These are phyloP conservation scores for Pseudogymnoascus sp. DNA, from an alignment of 2,329 filamentous ascomycete genomes.

Conservation along the genomic window DNA sequence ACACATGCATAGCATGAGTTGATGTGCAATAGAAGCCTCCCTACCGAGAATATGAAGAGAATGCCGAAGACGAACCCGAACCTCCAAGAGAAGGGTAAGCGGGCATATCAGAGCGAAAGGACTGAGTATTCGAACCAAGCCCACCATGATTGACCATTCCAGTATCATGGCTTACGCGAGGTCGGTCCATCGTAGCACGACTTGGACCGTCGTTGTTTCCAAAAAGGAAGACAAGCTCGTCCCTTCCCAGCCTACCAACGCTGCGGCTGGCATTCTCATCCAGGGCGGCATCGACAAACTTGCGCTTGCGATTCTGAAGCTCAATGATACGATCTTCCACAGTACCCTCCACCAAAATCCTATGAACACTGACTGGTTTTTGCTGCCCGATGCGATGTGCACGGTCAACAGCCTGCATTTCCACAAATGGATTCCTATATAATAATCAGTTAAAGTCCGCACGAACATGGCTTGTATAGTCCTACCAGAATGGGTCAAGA, in stretches of 20 bases:
- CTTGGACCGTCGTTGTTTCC: neutral
- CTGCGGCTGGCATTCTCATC: slow-evolving; percentile 63
- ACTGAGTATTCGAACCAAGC: neutral
- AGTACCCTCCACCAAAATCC: slow-evolving; percentile 65
- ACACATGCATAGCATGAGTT: neutral
- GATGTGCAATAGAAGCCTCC: neutral
- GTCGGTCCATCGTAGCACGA: neutral
- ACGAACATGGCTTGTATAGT: neutral
- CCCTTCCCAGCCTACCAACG: slow-evolving; percentile 55
- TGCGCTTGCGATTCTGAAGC: slow-evolving; percentile 70
- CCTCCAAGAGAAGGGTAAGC: neutral
- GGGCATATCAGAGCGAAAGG: neutral
- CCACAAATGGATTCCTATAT: slow-evolving; percentile 66
- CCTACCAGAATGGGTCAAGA: slow-evolving; percentile 78
- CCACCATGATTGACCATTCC: neutral
- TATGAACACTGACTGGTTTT: slow-evolving; percentile 66
- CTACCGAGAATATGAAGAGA: neutral
- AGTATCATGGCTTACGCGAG: neutral
- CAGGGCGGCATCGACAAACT: slow-evolving; percentile 68
- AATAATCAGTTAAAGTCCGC: neutral
- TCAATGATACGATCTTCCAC: slow-evolving; percentile 80
- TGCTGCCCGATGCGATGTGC: slow-evolving; percentile 81
- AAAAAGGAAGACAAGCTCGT: slow-evolving; percentile 65
- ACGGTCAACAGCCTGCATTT: slow-evolving; percentile 85
- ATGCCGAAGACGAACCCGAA: neutral